phyloP scores from a whole-genome alignment of 352 stramenopile species.

The Aphanomyces euteiches region DNA sequence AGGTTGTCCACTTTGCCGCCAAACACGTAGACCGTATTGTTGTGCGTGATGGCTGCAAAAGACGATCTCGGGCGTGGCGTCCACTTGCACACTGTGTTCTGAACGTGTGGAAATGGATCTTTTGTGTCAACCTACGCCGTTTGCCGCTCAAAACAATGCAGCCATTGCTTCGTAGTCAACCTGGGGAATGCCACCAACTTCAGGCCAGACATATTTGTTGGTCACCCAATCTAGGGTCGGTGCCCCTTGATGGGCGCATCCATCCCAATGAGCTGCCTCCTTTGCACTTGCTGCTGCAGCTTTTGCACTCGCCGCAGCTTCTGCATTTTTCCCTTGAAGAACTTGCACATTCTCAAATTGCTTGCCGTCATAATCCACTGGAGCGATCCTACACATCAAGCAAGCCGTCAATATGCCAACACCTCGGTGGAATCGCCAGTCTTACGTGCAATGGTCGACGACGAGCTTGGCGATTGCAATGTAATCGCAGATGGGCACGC shows the following conservation, averaged over 20 bases:
- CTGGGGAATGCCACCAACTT: constrained; percentile 62
- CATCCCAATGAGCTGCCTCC: constrained; percentile 44
- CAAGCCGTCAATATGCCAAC: not conserved
- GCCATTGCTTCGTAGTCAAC: constrained; percentile 35
- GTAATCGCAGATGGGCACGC: constrained; percentile 71
- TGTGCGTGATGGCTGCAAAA: constrained; percentile 63
- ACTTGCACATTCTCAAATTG: constrained; percentile 44
- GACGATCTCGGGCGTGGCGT: constrained; percentile 55
- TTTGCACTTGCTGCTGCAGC: constrained; percentile 30
- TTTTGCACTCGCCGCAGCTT: not conserved
- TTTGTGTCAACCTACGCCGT: constrained; percentile 23
- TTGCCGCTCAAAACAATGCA: not conserved
- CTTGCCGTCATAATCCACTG: constrained; percentile 46
- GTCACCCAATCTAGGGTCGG: constrained; percentile 44
- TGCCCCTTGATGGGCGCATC: constrained; percentile 50
- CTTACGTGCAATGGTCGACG: constrained; percentile 46
- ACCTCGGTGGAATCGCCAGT: not conserved
- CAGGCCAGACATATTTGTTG: constrained; percentile 47
- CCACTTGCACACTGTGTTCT: constrained; percentile 64
- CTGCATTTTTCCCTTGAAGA: constrained; percentile 39
- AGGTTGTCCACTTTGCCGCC: constrained; percentile 60
- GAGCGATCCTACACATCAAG: constrained; percentile 32
- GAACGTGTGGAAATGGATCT: constrained; percentile 57
- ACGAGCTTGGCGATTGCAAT: constrained; percentile 58
- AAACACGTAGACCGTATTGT: constrained; percentile 70